phyloP scores from a whole-genome alignment of 495 filamentous ascomycete species.

The Neurospora hispaniola region DNA sequence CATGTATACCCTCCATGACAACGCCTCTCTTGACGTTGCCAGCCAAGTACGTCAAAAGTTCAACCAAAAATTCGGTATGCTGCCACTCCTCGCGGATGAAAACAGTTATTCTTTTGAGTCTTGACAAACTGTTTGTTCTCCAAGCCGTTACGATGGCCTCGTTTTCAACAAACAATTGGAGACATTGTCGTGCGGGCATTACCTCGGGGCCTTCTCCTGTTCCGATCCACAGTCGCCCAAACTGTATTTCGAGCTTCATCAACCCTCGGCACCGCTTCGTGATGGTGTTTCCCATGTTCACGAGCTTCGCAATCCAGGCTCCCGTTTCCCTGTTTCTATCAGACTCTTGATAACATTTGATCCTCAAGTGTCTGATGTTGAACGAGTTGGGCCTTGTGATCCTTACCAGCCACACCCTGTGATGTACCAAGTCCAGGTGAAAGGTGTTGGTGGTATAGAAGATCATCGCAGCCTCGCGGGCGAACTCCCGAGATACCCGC shows the following conservation, averaged over 20 bases:
- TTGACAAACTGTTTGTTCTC: fast-evolving
- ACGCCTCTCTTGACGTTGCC: not conserved
- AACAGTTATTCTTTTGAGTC: not conserved
- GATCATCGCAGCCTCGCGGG: not conserved
- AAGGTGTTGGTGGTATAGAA: not conserved
- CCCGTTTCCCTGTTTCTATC: slow-evolving; percentile 30
- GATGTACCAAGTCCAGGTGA: not conserved
- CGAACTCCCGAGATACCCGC: not conserved
- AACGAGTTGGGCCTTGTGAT: not conserved
- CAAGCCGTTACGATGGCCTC: not conserved
- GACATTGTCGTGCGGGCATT: not conserved
- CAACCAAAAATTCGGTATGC: not conserved
- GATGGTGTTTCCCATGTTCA: slow-evolving; percentile 18
- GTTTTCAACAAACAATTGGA: not conserved
- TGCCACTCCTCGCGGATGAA: not conserved
- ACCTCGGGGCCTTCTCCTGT: too few species aligned
- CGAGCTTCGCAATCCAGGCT: slow-evolving; percentile 37
- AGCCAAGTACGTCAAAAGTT: not conserved
- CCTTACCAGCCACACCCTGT: not conserved
- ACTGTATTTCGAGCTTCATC: not conserved
- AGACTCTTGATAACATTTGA: slow-evolving; percentile 16
- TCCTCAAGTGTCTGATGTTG: not conserved
- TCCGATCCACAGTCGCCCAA: not conserved
- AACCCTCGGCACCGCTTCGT: not conserved
- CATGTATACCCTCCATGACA: not conserved